Conservation (phyloP, 2,329 filamentous ascomycete species). For the Thyridium curvatum region DNA sequence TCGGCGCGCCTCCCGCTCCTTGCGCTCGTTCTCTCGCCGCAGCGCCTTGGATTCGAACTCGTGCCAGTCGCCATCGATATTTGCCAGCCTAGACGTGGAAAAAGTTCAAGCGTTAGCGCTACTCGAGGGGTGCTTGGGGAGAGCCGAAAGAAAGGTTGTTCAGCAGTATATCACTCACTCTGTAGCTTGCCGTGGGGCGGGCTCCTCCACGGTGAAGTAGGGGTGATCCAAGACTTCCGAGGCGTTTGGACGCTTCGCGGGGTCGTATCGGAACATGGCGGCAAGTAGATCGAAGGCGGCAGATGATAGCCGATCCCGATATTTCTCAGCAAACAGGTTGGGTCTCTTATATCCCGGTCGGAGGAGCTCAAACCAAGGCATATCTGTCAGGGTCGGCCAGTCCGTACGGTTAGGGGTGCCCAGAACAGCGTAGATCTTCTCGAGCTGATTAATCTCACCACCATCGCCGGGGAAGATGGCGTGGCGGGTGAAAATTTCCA, state of each 20-base stretch:
- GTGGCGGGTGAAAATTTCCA: conserved; percentile 91
- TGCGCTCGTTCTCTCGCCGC: conserved; percentile 78
- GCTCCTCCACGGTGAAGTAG: conserved; percentile 83
- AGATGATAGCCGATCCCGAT: conserved; percentile 68
- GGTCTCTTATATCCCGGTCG: conserved; percentile 68
- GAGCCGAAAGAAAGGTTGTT: background rate
- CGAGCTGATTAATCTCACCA: conserved; percentile 89
- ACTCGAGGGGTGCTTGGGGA: background rate
- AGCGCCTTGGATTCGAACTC: conserved; percentile 97
- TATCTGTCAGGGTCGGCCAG: conserved; percentile 87
- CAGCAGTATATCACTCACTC: conserved; percentile 55
- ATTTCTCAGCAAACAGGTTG: conserved; percentile 76
- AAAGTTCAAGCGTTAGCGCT: conserved; percentile 20
- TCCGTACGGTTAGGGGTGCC: conserved; percentile 79
- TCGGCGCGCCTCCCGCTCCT: conserved; percentile 45
- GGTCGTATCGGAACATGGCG: conserved; percentile 87
- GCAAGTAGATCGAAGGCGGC: conserved; percentile 77
- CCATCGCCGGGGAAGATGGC: conserved; percentile 95
- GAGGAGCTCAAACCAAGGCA: conserved; percentile 95
- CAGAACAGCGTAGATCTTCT: conserved; percentile 91
- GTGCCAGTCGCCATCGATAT: conserved; percentile 92
- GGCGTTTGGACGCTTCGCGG: conserved; percentile 73
- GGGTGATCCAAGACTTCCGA: conserved; percentile 77
- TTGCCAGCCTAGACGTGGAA: conserved; percentile 51
- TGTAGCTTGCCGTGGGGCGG: conserved; percentile 66